Base-by-base conservation (phyloP, 768 basidiomycete species). In the Leccinum incarnatum region DNA sequence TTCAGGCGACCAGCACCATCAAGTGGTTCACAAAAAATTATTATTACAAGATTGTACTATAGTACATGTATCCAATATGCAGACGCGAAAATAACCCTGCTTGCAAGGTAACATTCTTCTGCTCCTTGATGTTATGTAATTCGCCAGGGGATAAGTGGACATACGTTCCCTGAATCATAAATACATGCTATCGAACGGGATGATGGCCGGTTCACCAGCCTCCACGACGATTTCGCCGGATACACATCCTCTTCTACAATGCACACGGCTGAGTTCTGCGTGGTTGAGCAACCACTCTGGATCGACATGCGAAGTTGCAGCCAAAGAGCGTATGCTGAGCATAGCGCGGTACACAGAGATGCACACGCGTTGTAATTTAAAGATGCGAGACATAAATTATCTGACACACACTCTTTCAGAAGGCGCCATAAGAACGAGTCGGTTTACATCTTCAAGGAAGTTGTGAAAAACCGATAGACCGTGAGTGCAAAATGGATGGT, bases 201-300 rank as follows among this genome's bases (percentile, higher is more conserved):
- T 53, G 23, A 14, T 2, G 14, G 21, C 9, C n/a, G 32, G 29
- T 30, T 53, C 40, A 42, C 37, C 55, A 34, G 14, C 17, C 29
- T 55, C 51, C 29, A 62, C 62, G 1, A 62, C 30, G 15, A 63
- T 58, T 37, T 58, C 48, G 15, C 61, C 61, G 25, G 55, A 51
- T n/a, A 27, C 36, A 25, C 1, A 21, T 4, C 60, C 60, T 30
- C 15, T 47, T 47, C 56, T 53, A 57, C 48, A 62, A 17, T 51
- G 40, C 32, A 62, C 60, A n/a, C 79, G 76, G 47, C 74, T 76
- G 21, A 81, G 74, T 69, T 81, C 78, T n/a, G 75, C 72, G 48
- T 77, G 73, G 58, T 73, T 80, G 27, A 81, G 70, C 10, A 79
- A 66, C 77, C 76, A 78, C 11, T 74, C 73, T 14, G 76, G 73